Conservation (phyloP, 306 rosid species). For the Nissolia schottii region DNA sequence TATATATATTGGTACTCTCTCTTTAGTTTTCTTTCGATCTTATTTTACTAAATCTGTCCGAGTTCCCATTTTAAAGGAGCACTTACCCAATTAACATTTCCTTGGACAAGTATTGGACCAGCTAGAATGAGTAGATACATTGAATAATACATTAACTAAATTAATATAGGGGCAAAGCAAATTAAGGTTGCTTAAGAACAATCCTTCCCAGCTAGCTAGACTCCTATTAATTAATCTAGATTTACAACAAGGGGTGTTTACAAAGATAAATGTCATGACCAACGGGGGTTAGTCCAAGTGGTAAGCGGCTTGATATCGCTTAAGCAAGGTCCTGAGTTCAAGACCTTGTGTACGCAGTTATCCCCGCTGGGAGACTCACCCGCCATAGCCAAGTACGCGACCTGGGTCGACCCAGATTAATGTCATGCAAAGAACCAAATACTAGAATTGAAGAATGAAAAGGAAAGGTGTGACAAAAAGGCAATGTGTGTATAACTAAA, state of each 20-base stretch:
- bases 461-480: slow-evolving; percentile 54
- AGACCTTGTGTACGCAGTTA: too few relatives aligned
- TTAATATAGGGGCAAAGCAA: slow-evolving; percentile 7
- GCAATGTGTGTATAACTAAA: slow-evolving; percentile 37
- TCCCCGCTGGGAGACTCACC: too few relatives aligned
- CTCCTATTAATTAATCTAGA: neutral
- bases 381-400: too few relatives aligned
- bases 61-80: neutral
- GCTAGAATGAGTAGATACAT: slow-evolving; percentile 15
- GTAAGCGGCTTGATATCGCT: too few relatives aligned
- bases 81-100: neutral
- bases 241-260: neutral
- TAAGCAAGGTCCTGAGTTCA: too few relatives aligned
- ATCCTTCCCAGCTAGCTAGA: slow-evolving; percentile 3
- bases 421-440: slow-evolving; percentile 33
- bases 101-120: slow-evolving; percentile 7
- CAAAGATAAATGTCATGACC: slow-evolving; percentile 24
- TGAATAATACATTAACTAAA: neutral
- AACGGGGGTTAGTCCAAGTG: too few relatives aligned
- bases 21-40: neutral
- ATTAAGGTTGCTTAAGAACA: slow-evolving; percentile 5
- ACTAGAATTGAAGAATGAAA: slow-evolving; percentile 33
- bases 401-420: too few relatives aligned
- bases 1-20: too few relatives aligned
- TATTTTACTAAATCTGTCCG: neutral